These are phyloP conservation scores for Penicillium vulpinum DNA, from an alignment of 2,329 filamentous ascomycete genomes.

Conservation along the genomic window DNA sequence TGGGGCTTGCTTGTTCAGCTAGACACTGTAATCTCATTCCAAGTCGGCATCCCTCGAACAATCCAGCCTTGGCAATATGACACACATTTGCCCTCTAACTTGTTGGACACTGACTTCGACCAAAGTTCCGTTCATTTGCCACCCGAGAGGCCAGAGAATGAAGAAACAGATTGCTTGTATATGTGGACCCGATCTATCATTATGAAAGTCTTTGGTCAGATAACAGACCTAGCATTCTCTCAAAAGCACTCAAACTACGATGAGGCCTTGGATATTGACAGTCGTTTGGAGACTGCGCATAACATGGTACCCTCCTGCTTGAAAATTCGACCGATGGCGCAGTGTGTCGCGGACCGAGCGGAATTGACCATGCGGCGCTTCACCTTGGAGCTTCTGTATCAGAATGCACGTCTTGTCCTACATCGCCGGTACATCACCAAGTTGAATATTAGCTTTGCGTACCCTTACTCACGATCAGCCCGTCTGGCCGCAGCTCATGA, in stretches of 20 bases:
- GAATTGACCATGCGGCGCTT: slow-evolving; percentile 55
- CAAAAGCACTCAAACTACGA: slow-evolving; percentile 37
- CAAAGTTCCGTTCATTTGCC: slow-evolving; percentile 54
- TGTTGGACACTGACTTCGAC: slow-evolving; percentile 62
- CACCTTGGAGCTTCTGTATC: slow-evolving; percentile 54
- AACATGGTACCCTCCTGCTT: slow-evolving; percentile 25
- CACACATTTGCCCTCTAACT: slow-evolving; percentile 58
- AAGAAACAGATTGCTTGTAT: slow-evolving; percentile 52
- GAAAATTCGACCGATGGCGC: slow-evolving; percentile 26
- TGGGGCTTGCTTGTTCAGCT: slow-evolving; percentile 53
- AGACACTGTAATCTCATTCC: slow-evolving; percentile 62
- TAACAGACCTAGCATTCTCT: slow-evolving; percentile 40
- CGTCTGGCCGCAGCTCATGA: slow-evolving; percentile 52
- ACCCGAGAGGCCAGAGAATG: slow-evolving; percentile 51
- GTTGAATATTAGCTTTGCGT: no score
- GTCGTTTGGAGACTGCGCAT: slow-evolving; percentile 36
- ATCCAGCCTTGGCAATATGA: slow-evolving; percentile 62
- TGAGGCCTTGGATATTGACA: slow-evolving; percentile 38
- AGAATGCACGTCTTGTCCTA: slow-evolving; percentile 54
- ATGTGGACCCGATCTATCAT: slow-evolving; percentile 39
- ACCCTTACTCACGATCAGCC: slow-evolving; percentile 46
- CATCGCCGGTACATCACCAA: slow-evolving; percentile 58
- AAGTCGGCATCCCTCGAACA: slow-evolving; percentile 64
- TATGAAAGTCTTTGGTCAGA: slow-evolving; percentile 39
- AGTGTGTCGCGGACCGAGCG: slow-evolving; percentile 51